Evolutionary conservation across 768 basidiomycete genomes (phyloP).

Genomic region (Tubosaeta sp.): DNA sequence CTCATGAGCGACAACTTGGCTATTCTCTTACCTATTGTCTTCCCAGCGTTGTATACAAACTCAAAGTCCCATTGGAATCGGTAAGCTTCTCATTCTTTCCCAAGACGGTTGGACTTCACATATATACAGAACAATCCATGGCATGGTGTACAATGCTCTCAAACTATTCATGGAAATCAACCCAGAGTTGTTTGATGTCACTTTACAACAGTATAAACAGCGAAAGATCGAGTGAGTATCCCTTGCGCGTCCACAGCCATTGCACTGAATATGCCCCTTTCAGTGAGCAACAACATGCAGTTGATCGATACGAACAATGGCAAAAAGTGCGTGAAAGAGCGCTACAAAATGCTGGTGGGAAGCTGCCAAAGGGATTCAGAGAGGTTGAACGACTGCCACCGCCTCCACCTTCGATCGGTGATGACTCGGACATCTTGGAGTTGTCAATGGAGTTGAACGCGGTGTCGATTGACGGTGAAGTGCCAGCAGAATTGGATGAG

Average conservation of each 20-base stretch:
- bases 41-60: constrained; percentile 92
- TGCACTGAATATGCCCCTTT: constrained; percentile 2
- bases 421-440: constrained; percentile 85
- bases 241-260: not conserved
- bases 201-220: constrained; percentile 90
- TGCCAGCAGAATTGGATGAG: constrained; percentile 68
- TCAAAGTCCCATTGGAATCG: constrained; percentile 99
- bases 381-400: constrained; percentile 71
- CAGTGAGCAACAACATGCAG: constrained; percentile 86
- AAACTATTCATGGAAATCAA: constrained; percentile 99
- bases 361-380: constrained; percentile 65
- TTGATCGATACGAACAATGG: constrained; percentile 87
- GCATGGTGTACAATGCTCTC: constrained; percentile 98
- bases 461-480: constrained; percentile 66
- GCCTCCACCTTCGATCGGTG: constrained; percentile 68
- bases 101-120: constrained; percentile 6
- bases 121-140: constrained; percentile 83
- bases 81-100: constrained; percentile 42
- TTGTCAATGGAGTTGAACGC: constrained; percentile 87
- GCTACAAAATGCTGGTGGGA: constrained; percentile 62
- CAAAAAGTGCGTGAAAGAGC: constrained; percentile 77
- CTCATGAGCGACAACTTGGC: constrained; percentile 96
- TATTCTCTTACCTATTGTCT: constrained; percentile 89
- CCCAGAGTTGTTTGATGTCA: constrained; percentile 90
- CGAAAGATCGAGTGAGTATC: constrained; percentile 72